Percentiles rank a stretch among this genome's conserved stretches.
Evolutionary conservation across 768 basidiomycete genomes (phyloP).

Genomic region (Hygrocybe punicea): DNA sequence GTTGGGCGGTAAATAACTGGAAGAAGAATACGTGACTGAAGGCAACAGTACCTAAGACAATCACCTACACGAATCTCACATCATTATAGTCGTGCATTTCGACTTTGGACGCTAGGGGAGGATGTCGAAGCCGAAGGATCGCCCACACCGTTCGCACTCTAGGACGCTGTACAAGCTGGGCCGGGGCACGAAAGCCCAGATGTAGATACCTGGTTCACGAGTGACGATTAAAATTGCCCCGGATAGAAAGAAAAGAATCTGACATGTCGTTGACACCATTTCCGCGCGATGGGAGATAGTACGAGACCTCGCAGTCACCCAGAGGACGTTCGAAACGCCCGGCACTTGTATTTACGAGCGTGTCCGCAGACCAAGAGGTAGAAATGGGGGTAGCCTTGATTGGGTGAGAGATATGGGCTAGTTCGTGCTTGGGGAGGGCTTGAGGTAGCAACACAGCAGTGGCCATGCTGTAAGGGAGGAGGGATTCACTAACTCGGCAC

Average conservation of each 20-base stretch:
- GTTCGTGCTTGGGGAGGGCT: neutral
- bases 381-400: neutral
- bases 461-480: neutral
- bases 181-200: conserved; percentile 57
- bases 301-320: conserved; percentile 75
- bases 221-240: neutral
- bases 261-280: conserved; percentile 87
- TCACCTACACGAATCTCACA: conserved; percentile 61
- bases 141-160: conserved; percentile 67
- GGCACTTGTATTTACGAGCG: neutral
- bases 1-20: conserved; percentile 47
- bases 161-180: conserved; percentile 38
- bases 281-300: conserved; percentile 75
- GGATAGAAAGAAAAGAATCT: conserved; percentile 19
- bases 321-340: conserved; percentile 48
- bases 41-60: neutral
- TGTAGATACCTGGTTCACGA: conserved; percentile 65
- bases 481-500: neutral
- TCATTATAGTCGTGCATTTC: conserved; percentile 61
- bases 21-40: neutral
- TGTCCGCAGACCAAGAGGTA: neutral
- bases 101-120: conserved; percentile 62
- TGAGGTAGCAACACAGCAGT: neutral
- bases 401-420: neutral
- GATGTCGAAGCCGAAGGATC: conserved; percentile 65